Conservation (phyloP, 2,329 filamentous ascomycete species). For the Pseudogymnoascus sp. region DNA sequence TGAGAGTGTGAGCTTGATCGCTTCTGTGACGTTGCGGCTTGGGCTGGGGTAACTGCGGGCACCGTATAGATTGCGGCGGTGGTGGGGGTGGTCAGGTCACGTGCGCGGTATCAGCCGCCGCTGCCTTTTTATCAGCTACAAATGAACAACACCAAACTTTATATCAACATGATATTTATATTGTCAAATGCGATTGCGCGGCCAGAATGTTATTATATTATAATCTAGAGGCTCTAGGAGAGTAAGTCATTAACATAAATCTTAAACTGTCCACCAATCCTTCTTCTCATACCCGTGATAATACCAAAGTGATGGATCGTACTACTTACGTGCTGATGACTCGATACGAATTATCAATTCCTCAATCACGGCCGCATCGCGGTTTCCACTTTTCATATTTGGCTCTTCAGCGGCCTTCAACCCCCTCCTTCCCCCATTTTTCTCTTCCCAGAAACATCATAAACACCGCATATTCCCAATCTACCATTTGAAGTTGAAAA, state of each 20-base stretch:
- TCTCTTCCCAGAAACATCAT: conserved; percentile 2
- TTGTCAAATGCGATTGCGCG: neutral
- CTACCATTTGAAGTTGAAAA: neutral
- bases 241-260: neutral
- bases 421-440: neutral
- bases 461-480: neutral
- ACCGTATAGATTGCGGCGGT: conserved; percentile 8
- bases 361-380: neutral
- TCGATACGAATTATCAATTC: conserved; percentile 9
- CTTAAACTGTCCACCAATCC: neutral
- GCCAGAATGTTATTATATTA: neutral
- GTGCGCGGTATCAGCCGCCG: neutral
- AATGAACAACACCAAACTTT: neutral
- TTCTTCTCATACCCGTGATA: neutral
- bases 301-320: neutral
- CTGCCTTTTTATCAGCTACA: neutral
- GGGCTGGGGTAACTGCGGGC: conserved; percentile 11
- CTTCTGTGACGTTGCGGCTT: conserved; percentile 11
- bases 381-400: conserved; percentile 7
- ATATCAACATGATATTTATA: neutral
- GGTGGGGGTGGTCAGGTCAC: conserved; percentile 7
- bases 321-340: conserved; percentile 4
- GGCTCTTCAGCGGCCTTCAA: neutral
- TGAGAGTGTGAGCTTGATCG: conserved; percentile 13
- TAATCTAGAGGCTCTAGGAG: neutral